Percentiles rank a stretch among this genome's conserved stretches.
Conservation (phyloP, 169 alveolate species). For the Theileria parva region DNA sequence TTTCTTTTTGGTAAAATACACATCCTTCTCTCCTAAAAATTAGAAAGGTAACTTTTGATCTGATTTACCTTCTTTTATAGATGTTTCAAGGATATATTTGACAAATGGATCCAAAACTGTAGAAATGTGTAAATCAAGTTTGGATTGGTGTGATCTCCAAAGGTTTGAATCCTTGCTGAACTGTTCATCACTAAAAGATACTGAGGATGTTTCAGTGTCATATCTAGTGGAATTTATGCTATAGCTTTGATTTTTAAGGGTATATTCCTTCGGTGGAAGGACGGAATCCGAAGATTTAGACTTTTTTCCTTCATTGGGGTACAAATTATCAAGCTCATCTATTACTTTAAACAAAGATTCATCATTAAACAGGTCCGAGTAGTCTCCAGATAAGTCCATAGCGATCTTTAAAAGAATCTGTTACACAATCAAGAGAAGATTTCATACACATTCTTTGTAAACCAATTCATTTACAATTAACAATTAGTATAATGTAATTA, state of each 20-base stretch:
- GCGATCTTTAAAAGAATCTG: background rate
- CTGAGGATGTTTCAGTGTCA: slow-evolving; percentile 9
- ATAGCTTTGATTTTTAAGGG: background rate
- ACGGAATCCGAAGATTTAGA: background rate
- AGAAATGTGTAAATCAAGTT: slow-evolving; percentile 14
- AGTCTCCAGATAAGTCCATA: slow-evolving; percentile 28
- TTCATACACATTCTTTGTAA: background rate
- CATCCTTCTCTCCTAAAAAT: background rate
- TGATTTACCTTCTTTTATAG: background rate
- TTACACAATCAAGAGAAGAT: background rate
- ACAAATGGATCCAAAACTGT: slow-evolving; percentile 6
- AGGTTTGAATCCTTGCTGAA: background rate
- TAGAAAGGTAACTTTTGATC: background rate
- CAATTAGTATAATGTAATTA: background rate
- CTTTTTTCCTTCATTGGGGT: background rate
- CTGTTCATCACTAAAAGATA: background rate
- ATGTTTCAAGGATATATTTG: slow-evolving; percentile 11
- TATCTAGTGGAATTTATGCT: slow-evolving; percentile 5
- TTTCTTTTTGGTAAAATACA: slow-evolving; percentile 13
- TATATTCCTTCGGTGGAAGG: background rate
- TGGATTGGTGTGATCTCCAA: slow-evolving; percentile 8
- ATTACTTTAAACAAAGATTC: slow-evolving; percentile 22
- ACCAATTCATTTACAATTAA: background rate
- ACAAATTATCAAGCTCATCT: slow-evolving; percentile 11
- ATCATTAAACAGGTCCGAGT: slow-evolving; percentile 22